phyloP scores from a whole-genome alignment of 164 flowering plant species.

The Vitis cinerea region DNA sequence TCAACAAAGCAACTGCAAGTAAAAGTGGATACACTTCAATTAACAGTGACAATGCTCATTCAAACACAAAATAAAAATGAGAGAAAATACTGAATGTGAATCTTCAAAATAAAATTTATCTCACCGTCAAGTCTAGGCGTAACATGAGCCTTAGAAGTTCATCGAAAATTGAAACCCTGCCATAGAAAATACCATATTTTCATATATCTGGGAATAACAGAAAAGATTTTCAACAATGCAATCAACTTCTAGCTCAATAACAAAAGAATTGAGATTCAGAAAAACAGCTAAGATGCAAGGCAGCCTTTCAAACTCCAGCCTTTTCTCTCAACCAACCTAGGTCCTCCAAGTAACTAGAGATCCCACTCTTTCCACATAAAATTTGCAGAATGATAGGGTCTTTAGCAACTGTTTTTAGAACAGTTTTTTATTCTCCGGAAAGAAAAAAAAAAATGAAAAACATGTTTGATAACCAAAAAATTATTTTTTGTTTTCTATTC shows the following conservation, averaged over 20 bases:
- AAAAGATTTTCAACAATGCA: conserved; percentile 4
- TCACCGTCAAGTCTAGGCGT: conserved; percentile 54
- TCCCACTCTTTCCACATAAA: too few species aligned
- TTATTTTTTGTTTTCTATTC: too few species aligned
- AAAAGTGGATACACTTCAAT: neutral
- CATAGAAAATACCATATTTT: conserved; percentile 9
- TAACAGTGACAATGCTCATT: neutral
- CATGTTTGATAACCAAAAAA: too few species aligned
- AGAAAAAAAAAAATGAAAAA: too few species aligned
- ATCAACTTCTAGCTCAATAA: neutral
- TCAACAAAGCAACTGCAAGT: neutral
- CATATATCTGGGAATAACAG: neutral
- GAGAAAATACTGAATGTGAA: neutral
- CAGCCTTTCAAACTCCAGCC: too few species aligned
- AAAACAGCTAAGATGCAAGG: too few species aligned
- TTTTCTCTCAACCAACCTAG: too few species aligned
- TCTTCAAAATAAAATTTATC: conserved; percentile 10
- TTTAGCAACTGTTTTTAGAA: too few species aligned
- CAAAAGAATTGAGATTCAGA: too few species aligned
- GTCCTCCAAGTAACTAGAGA: too few species aligned
- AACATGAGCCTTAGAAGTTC: conserved; percentile 68
- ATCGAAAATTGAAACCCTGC: conserved; percentile 56
- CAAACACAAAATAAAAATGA: neutral
- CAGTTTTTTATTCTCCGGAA: too few species aligned
- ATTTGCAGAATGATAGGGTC: too few species aligned